Evolutionary conservation across 2,329 filamentous ascomycete genomes (phyloP), one percentile per base, ranked within the genome.

Genomic region (Coniochaeta ligniaria): DNA sequence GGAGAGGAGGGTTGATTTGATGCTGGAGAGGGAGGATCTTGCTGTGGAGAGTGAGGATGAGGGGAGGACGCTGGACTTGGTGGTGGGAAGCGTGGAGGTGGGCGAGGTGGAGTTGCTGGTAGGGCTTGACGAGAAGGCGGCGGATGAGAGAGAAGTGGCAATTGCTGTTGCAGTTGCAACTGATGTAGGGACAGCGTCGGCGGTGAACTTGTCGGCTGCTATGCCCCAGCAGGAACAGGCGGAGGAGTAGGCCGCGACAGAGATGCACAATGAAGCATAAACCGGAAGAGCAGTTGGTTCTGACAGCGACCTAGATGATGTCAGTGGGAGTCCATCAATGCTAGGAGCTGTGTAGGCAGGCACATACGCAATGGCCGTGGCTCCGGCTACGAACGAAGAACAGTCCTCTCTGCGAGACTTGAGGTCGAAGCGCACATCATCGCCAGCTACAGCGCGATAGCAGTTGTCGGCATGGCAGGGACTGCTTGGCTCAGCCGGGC

Each of bases 141-240:
- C 14, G 6, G 54, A 35, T 24, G 54, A 12, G 5, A 22, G n/a
- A 14, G 31, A 35, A 2, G 28, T 22, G 16, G 31, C 12, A 7
- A 4, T 31, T 57, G n/a, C 22, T 7, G 20, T 11, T 35, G 54
- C 16, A 3, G 54, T 35, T 20, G 35, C 17, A 24, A 22, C 33
- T 14, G 54, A 6, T 2, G 54, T 57, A 6, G 54, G 54, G n/a
- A 35, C n/a, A 22, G 54, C 54, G 12, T 57, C 54, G 12, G 54
- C 54, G 14, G 20, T 28, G 47, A 52, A 26, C 26, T 52, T 52
- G 16, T 31, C 28, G 54, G 31, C 31, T 24, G 31, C 38, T 3
- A 57, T 57, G 14, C 54, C 54, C 54, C 54, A 57, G 54, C 54
- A 57, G 6, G 54, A 57, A 24, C 54, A 57, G n/a, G 54, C 54